Conservation (phyloP, 2,329 filamentous ascomycete species). For the Mycocentrospora acerina region DNA sequence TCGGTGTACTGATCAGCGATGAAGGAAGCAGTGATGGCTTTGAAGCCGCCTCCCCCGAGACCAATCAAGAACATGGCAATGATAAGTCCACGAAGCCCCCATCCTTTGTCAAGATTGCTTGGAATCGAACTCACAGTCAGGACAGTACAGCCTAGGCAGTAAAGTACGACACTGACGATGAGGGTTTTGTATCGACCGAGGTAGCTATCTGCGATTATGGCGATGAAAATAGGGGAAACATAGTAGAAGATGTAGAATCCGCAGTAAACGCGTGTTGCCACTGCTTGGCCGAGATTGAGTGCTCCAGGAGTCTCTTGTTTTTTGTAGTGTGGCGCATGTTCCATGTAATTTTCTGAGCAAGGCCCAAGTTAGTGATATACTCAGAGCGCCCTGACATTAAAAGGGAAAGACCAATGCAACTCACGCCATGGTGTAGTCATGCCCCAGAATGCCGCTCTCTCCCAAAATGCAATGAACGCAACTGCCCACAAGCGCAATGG, state of each 20-base stretch:
- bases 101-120: constrained; percentile 17
- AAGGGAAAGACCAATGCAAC: constrained; percentile 5
- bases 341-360: constrained; percentile 46
- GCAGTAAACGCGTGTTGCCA: constrained; percentile 56
- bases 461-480: constrained; percentile 27
- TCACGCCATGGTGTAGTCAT: constrained; percentile 37
- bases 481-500: constrained; percentile 28
- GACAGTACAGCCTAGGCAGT: constrained; percentile 23
- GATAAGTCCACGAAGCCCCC: constrained; percentile 29
- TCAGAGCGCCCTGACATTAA: neutral
- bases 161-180: constrained; percentile 32
- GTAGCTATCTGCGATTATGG: constrained; percentile 42
- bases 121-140: constrained; percentile 26
- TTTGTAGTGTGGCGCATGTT: constrained; percentile 31
- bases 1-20: constrained; percentile 40
- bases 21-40: constrained; percentile 39
- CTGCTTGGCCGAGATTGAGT: constrained; percentile 34
- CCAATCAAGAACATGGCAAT: constrained; percentile 41
- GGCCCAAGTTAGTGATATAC: constrained; percentile 2
- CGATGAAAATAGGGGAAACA: constrained; percentile 38
- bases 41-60: constrained; percentile 43
- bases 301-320: constrained; percentile 38
- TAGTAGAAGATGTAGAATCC: constrained; percentile 59
- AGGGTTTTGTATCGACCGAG: constrained; percentile 44
- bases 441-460: constrained; percentile 33